Conservation (phyloP, 164 flowering plant species). For the Umbellularia californica region DNA sequence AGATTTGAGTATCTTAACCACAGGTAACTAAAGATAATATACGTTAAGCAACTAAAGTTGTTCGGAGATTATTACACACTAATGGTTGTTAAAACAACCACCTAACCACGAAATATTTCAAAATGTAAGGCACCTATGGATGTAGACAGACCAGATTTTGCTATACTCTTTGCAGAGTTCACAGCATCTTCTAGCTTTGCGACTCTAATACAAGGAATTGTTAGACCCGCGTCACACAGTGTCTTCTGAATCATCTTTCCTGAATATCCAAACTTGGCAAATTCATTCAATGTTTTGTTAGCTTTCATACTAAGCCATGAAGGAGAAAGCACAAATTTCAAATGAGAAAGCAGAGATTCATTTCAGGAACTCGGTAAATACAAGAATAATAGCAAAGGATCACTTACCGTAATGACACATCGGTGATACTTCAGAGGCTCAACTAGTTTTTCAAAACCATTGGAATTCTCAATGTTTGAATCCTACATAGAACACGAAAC, state of each 20-base stretch:
- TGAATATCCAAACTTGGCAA: slow-evolving; percentile 38
- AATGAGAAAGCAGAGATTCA: background rate
- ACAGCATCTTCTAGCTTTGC: slow-evolving; percentile 32
- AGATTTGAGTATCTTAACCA: background rate
- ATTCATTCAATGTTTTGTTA: slow-evolving; percentile 7
- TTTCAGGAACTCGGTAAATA: background rate
- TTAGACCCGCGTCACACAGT: slow-evolving; percentile 27
- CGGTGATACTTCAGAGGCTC: slow-evolving; percentile 33
- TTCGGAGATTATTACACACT: no score
- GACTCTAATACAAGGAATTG: slow-evolving; percentile 34
- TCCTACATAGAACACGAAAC: slow-evolving; percentile 19
- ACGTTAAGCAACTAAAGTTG: no score
- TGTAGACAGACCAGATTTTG: slow-evolving; percentile 29
- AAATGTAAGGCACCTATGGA: background rate
- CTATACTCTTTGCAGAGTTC: slow-evolving; percentile 30
- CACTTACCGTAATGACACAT: slow-evolving; percentile 36
- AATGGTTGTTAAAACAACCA: background rate
- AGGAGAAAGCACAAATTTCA: background rate
- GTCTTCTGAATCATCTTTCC: slow-evolving; percentile 32
- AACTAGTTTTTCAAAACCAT: slow-evolving; percentile 36
- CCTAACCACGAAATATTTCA: background rate
- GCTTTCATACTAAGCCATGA: slow-evolving; percentile 2
- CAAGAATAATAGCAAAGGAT: background rate
- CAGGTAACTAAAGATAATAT: background rate
- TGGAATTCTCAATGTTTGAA: slow-evolving; percentile 12